These are phyloP conservation scores for Catunica adiposa DNA, from an alignment of 2,329 filamentous ascomycete species.

Conservation along the genomic window DNA sequence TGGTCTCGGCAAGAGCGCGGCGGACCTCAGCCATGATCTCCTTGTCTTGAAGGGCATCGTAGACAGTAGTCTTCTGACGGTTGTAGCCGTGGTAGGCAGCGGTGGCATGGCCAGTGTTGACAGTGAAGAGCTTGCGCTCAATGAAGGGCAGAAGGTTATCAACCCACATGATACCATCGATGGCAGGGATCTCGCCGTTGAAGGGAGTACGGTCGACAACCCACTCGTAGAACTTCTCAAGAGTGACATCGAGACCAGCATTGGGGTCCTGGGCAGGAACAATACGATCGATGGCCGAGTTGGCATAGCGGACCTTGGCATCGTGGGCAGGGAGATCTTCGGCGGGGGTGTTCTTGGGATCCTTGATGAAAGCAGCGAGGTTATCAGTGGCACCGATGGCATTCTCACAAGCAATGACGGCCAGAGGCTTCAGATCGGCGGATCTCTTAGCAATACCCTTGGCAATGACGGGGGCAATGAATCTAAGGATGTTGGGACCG, in stretches of 20 bases:
- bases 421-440: conserved; percentile 46
- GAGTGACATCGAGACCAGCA: conserved; percentile 74
- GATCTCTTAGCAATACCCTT: conserved; percentile 75
- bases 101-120: conserved; percentile 95
- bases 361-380: conserved; percentile 65
- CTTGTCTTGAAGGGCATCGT: conserved; percentile 50
- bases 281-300: conserved; percentile 96
- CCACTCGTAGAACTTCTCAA: conserved; percentile 99
- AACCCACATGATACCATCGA: conserved; percentile 86
- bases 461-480: conserved; percentile 88
- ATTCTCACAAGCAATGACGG: conserved; percentile 96
- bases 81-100: conserved; percentile 91
- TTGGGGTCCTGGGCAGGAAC: conserved; percentile 75
- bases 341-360: conserved; percentile 52
- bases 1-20: conserved; percentile 69
- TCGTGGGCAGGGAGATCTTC: conserved; percentile 51
- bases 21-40: conserved; percentile 67
- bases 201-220: conserved; percentile 84
- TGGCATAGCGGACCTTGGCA: conserved; percentile 74
- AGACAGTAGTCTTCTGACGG: conserved; percentile 70
- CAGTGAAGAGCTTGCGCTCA: conserved; percentile 97
- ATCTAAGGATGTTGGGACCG: conserved; percentile 87
- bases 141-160: conserved; percentile 86
- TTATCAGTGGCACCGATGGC: conserved; percentile 88
- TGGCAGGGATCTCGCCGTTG: conserved; percentile 50